Base-by-base conservation (phyloP, 176 grass and related monocot genomes). In the Bromus sterilis region DNA sequence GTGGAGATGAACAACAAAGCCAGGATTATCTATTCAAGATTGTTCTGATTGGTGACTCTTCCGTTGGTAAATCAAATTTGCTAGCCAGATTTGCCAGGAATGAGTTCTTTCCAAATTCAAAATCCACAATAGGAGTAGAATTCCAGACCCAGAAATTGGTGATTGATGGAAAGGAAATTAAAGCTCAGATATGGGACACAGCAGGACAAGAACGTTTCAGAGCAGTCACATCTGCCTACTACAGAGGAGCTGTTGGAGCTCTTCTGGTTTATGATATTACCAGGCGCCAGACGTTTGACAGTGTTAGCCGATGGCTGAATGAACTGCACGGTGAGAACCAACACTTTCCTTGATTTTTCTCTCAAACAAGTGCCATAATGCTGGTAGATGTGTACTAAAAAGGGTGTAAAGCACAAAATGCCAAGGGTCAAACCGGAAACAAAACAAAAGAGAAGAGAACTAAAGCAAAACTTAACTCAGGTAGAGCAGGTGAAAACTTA, bases 151-250 rank as follows among this genome's bases (percentile, higher is more conserved):
- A 91, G 39, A 91, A 88, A 80, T 74, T 91, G 86, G 82, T 79
- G 40, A 91, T 91, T 25, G 89, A 91, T 88, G 89, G 89, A n/a
- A 91, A 91, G 78, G 82, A 91, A 82, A 88, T 91, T 43, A 91
- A 91, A 83, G 89, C 89, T 85, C 89, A 91, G 89, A 91, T 91
- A 82, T 91, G 89, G 89, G 89, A 91, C 42, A 91, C 89, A 60
- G 89, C 89, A 75, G 89, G 89, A 82, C 89, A 91, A 78, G 89
- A 91, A 76, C 82, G 89, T 55, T 91, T 91, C 41, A 88, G 89
- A 91, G 89, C 89, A 36, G 86, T 91, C 31, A 88, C 89, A 70
- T 88, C 86, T 86, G 89, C 89, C 44, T 91, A 91, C 79, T 91
- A 91, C 33, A 75, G 89, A 79, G 89, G 89, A 73, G 89, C 89